phyloP scores from a whole-genome alignment of 2,329 filamentous ascomycete genomes.

The Drechslera avenae region DNA sequence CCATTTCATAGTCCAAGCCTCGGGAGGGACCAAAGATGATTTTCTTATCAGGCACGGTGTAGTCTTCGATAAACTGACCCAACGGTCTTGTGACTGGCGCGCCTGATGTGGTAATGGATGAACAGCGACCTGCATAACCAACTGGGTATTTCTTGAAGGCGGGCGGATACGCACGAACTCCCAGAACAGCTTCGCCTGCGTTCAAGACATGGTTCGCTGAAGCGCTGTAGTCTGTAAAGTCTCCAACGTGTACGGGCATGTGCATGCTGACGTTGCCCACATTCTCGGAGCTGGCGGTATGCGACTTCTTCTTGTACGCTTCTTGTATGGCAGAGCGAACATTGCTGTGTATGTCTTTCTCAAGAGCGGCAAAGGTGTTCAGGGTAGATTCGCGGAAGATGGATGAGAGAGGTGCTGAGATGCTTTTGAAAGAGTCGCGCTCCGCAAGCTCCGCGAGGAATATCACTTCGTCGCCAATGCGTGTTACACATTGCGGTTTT shows the following conservation, averaged over 20 bases:
- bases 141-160: slow-evolving; percentile 47
- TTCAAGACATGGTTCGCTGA: slow-evolving; percentile 61
- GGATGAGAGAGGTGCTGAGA: slow-evolving; percentile 23
- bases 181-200: slow-evolving; percentile 47
- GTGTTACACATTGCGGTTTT: slow-evolving; percentile 55
- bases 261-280: slow-evolving; percentile 56
- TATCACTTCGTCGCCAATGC: slow-evolving; percentile 58
- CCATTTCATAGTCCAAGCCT: slow-evolving; percentile 57
- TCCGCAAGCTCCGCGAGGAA: slow-evolving; percentile 56
- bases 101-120: slow-evolving; percentile 58
- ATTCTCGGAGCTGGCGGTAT: slow-evolving; percentile 23
- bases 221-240: slow-evolving; percentile 65
- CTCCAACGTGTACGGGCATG: slow-evolving; percentile 60
- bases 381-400: slow-evolving; percentile 47
- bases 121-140: slow-evolving; percentile 62
- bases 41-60: slow-evolving; percentile 51
- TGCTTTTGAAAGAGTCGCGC: slow-evolving; percentile 33
- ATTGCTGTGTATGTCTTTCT: slow-evolving; percentile 45
- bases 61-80: slow-evolving; percentile 36
- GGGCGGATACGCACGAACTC: slow-evolving; percentile 28
- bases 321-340: slow-evolving; percentile 52
- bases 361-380: slow-evolving; percentile 58
- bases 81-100: slow-evolving; percentile 39
- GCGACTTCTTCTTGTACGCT: slow-evolving; percentile 31
- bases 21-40: slow-evolving; percentile 54